A percentile compares a stretch with the other conserved stretches of the same genome.
Evolutionary conservation across 1,284 basidiomycete genomes (phyloP).

Genomic region (Rhodotorula mucilaginosa): DNA sequence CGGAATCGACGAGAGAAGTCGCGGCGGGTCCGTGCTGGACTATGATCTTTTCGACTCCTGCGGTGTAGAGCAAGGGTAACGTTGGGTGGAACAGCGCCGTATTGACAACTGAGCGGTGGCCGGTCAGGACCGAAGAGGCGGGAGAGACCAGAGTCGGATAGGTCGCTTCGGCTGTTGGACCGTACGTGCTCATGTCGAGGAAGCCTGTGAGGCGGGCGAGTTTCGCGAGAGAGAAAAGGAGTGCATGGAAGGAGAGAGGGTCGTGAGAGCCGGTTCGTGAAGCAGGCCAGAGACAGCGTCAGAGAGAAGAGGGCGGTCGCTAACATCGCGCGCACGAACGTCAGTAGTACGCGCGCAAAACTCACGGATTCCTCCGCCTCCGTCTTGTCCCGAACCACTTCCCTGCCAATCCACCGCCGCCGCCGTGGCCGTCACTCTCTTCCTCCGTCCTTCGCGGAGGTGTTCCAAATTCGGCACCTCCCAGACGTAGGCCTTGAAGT

Average conservation of each 20-base stretch:
- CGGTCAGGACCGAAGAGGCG: slow-evolving; percentile 48
- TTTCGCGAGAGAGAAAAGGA: no score
- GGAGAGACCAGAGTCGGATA: background rate
- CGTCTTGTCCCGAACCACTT: slow-evolving; percentile 51
- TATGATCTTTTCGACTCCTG: slow-evolving; percentile 68
- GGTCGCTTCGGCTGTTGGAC: no score
- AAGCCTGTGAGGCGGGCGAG: background rate
- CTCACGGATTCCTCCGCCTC: slow-evolving; percentile 41
- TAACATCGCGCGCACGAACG: background rate
- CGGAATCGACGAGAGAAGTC: slow-evolving; percentile 41
- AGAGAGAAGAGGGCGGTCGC: no score
- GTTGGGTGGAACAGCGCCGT: slow-evolving; percentile 66
- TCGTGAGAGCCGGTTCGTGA: no score
- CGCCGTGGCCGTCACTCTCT: slow-evolving; percentile 46
- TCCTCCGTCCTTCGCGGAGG: slow-evolving; percentile 51
- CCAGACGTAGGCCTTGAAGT: slow-evolving; percentile 78
- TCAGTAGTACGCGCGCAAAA: slow-evolving; percentile 50
- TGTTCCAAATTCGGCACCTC: slow-evolving; percentile 58
- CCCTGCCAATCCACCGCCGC: slow-evolving; percentile 25
- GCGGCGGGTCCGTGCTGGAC: slow-evolving; percentile 57
- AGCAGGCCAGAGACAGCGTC: no score
- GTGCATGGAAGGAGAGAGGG: no score
- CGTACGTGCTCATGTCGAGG: background rate
- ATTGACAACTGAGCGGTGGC: slow-evolving; percentile 72
- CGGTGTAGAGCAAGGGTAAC: slow-evolving; percentile 63